A percentile compares a stretch with the other conserved stretches of the same genome.
These are phyloP conservation scores for Leucosporidium creatinivorum DNA, from an alignment of 768 basidiomycete genomes.

Conservation along the genomic window DNA sequence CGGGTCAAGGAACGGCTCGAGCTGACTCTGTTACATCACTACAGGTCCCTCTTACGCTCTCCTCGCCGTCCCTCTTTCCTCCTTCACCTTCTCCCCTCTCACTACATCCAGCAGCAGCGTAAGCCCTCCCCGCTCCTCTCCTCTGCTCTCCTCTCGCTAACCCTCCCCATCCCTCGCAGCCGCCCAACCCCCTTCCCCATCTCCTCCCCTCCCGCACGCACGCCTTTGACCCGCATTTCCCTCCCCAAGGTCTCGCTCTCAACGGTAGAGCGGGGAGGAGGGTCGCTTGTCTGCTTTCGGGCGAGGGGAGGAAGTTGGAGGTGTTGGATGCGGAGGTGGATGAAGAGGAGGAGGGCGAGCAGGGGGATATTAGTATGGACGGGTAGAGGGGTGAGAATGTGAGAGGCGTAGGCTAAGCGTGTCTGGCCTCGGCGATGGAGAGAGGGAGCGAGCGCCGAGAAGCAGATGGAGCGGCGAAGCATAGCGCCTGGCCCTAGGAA, in stretches of 20 bases:
- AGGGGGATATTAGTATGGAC: neutral
- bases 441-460: too few species aligned
- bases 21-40: neutral
- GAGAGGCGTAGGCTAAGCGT: too few species aligned
- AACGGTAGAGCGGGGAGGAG: neutral
- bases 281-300: neutral
- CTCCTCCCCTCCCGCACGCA: neutral
- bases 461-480: too few species aligned
- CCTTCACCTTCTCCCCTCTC: neutral
- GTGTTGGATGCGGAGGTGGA: conserved; percentile 3
- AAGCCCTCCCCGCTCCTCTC: neutral
- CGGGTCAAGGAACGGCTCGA: too few species aligned
- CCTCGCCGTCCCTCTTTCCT: neutral
- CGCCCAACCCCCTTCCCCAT: neutral
- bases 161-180: neutral
- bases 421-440: too few species aligned
- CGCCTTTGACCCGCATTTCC: conserved; percentile 11
- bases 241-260: neutral
- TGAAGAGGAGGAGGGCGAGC: neutral
- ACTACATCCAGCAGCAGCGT: too few species aligned
- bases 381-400: neutral
- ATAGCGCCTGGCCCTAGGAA: too few species aligned
- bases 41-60: neutral
- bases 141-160: too few species aligned
- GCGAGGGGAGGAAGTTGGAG: neutral